Evolutionary conservation across 2,329 filamentous ascomycete genomes (phyloP).

Genomic region (Alternaria solani): DNA sequence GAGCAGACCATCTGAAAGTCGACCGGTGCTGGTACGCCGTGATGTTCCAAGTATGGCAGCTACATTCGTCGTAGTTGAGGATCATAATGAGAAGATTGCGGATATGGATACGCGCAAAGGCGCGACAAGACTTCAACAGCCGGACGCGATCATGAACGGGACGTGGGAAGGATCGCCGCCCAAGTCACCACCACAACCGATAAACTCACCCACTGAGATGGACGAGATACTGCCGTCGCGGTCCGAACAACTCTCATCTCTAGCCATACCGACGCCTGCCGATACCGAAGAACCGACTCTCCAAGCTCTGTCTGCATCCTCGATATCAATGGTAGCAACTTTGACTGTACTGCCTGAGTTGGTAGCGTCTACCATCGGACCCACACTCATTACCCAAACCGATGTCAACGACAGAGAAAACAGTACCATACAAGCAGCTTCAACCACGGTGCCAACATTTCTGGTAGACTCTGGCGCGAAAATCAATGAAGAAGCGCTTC

Average conservation of each 20-base stretch:
- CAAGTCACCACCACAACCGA: no score
- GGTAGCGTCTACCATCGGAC: not conserved
- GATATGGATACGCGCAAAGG: not conserved
- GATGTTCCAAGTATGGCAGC: not conserved
- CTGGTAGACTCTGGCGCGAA: not conserved
- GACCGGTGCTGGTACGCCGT: slow-evolving; percentile 12
- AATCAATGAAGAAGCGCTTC: slow-evolving; percentile 5
- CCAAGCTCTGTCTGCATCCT: not conserved
- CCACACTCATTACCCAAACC: not conserved
- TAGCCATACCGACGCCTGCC: not conserved
- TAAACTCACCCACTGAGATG: not conserved
- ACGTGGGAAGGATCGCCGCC: not conserved
- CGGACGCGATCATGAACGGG: not conserved
- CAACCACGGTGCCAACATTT: not conserved
- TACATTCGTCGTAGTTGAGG: not conserved
- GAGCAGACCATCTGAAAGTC: slow-evolving; percentile 7
- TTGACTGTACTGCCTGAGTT: not conserved
- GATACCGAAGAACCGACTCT: not conserved
- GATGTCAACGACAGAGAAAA: not conserved
- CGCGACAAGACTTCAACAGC: not conserved
- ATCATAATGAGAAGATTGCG: not conserved
- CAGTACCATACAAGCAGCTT: not conserved
- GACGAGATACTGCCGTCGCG: not conserved
- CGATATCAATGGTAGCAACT: not conserved
- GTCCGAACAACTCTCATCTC: not conserved